Percentiles rank a stretch among this genome's conserved stretches.
phyloP scores from a whole-genome alignment of 1,284 basidiomycete genomes.

The Abortiporus biennis region DNA sequence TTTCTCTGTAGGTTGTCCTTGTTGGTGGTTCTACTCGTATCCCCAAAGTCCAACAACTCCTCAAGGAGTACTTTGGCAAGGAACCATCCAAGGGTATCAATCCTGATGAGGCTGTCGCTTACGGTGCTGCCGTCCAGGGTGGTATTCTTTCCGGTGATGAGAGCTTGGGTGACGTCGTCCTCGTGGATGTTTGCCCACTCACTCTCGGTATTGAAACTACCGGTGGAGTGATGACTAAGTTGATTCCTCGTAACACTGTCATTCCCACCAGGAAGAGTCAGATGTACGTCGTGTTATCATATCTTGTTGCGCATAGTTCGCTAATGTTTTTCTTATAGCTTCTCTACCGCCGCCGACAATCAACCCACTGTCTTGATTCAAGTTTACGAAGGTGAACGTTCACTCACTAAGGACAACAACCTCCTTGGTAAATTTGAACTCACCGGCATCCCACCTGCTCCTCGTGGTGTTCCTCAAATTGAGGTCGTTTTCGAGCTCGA shows the following conservation, averaged over 20 bases:
- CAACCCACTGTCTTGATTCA: slow-evolving; percentile 89
- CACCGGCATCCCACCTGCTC: slow-evolving; percentile 87
- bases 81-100: slow-evolving; percentile 93
- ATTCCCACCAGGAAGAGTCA: slow-evolving; percentile 98
- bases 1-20: slow-evolving; percentile 63
- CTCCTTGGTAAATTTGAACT: slow-evolving; percentile 96
- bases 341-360: slow-evolving; percentile 95
- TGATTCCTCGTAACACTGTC: slow-evolving; percentile 95
- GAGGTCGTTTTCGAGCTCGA: slow-evolving; percentile 93
- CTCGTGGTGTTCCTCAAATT: slow-evolving; percentile 92
- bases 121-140: slow-evolving; percentile 72
- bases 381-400: slow-evolving; percentile 93
- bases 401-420: slow-evolving; percentile 97
- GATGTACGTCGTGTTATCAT: slow-evolving; percentile 53
- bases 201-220: slow-evolving; percentile 98
- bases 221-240: slow-evolving; percentile 97
- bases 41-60: slow-evolving; percentile 95
- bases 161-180: slow-evolving; percentile 79
- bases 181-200: slow-evolving; percentile 94
- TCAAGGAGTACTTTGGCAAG: slow-evolving; percentile 93
- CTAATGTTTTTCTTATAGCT: slow-evolving; percentile 26
- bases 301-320: not conserved
- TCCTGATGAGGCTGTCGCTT: slow-evolving; percentile 70
- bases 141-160: slow-evolving; percentile 92
- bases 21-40: slow-evolving; percentile 99